These are phyloP conservation scores for Solanum hybrid DNA, from an alignment of 305 asterid genomes.

Conservation along the genomic window DNA sequence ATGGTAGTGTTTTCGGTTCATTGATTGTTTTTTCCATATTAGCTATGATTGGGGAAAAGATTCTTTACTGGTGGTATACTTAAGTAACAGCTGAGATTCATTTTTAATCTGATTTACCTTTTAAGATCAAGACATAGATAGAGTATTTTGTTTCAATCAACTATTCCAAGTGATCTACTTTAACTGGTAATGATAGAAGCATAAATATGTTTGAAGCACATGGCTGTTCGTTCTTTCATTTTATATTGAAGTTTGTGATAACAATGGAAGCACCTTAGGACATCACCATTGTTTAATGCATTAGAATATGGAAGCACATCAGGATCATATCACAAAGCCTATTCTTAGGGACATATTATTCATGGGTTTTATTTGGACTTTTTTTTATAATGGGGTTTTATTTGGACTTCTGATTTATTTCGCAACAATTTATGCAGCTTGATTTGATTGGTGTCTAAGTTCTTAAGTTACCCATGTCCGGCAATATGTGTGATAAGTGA, in stretches of 20 bases:
- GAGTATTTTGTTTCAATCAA: background rate
- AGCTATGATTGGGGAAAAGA: background rate
- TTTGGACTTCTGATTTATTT: background rate
- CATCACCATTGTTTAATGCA: background rate
- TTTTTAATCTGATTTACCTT: background rate
- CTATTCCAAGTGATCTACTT: background rate
- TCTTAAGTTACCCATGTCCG: background rate
- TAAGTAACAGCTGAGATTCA: background rate
- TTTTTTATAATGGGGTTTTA: background rate
- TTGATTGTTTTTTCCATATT: background rate
- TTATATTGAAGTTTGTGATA: background rate
- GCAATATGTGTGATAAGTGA: background rate
- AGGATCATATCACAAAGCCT: background rate
- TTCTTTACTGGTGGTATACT: background rate
- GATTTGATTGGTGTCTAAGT: background rate
- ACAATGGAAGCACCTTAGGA: background rate
- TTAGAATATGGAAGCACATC: background rate
- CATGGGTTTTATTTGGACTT: background rate
- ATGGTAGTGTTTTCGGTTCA: background rate
- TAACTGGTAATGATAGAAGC: background rate
- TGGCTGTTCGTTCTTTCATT: background rate
- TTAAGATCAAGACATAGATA: background rate
- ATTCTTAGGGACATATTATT: background rate
- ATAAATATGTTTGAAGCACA: background rate
- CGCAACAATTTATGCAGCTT: background rate